Evolutionary conservation across 202 grass and related monocot species (phyloP), one percentile per base, ranked within the genome.

Genomic region (Saccharum hybrid): DNA sequence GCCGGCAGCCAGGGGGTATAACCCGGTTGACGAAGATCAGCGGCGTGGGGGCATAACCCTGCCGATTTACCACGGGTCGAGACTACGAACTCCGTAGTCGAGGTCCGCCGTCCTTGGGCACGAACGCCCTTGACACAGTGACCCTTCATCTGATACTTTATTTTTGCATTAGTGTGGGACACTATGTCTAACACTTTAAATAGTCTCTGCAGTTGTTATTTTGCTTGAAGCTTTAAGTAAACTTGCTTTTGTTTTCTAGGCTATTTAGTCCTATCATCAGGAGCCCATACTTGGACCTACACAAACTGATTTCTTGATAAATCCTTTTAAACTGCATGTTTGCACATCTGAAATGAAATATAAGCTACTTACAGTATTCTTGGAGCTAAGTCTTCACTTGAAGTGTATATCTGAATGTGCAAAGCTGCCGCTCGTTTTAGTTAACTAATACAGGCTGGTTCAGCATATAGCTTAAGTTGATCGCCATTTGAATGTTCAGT

Each of bases 181-280:
- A 18, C 21, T 69, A 62, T 74, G 2, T 43, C 5, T 19, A 46
- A 37, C 26, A 12, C 28, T 36, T 63, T 14, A 11, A 75, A 15
- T 22, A 9, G 38, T 74, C 31, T 5, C 16, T 67, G 68, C 4
- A 23, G 22, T 41, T 26, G 2, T 71, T 80, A 48, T 81, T 68
- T 81, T 62, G 49, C 51, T 81, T 60, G 64, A 14, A 69, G 36
- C 6, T 65, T 74, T 66, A 36, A 23, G 10, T 40, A 22, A 40
- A 40, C 2, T 76, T 16, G 0, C 1, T 26, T 61, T 34, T 51
- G 18, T 41, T 76, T 33, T 64, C 34, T 66, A n/a, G 9, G 23
- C 8, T 76, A 63, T 15, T 43, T 63, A 65, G 60, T 66, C 7
- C 21, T 45, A 43, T 79, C 41, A 79, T 79, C 42, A 79, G 61